Evolutionary conservation across 106 monocot species (phyloP), one percentile per base, ranked within the genome.

Genomic region (Ottelia alismoides): DNA sequence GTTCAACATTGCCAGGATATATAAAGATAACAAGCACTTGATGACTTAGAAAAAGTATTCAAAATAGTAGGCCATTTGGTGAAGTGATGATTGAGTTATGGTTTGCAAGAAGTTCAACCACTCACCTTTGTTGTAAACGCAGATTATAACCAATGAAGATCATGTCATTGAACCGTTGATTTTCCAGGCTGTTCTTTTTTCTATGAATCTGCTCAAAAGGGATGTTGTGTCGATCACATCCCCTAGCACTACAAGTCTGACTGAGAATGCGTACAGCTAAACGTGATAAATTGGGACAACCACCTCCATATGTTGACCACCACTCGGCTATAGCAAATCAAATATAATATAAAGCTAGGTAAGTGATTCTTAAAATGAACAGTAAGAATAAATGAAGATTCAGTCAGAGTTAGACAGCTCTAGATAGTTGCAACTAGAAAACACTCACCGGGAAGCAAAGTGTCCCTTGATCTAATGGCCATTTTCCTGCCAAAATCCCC

Each of bases 301-400:
- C 82, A 3, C 77, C 79, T 52, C 98, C 98, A 74, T 98, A 90
- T 19, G 85, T 98, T 22, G 85, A 79, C 98, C 98, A 98, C 98
- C 98, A 98, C 70, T 98, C 90, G 58, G 82, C 98, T 98, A 45
- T 43, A 43, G 14, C 31, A 31, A 30, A 3, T 11, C 27, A 46
- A 30, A 57, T 9, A 63, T 30, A 43, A 6, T 28, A 27, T 17
- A 28, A n/a, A 11, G 24, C 17, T 3, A 31, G 28, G 28, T 50
- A 3, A 25, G 2, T 18, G 9, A 47, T 47, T 35, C 27, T 28
- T 2, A 31, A 47, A 20, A 65, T 16, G 25, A 27, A 25, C 18
- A 47, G 10, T 18, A 40, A 43, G 40, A 7, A 43, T 7, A 43
- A 43, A 16, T 16, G 16, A 7, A 43, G 16, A 7, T 43, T 43